Base-by-base conservation (phyloP, 345 rosid species). In the Linum usitatissimum region DNA sequence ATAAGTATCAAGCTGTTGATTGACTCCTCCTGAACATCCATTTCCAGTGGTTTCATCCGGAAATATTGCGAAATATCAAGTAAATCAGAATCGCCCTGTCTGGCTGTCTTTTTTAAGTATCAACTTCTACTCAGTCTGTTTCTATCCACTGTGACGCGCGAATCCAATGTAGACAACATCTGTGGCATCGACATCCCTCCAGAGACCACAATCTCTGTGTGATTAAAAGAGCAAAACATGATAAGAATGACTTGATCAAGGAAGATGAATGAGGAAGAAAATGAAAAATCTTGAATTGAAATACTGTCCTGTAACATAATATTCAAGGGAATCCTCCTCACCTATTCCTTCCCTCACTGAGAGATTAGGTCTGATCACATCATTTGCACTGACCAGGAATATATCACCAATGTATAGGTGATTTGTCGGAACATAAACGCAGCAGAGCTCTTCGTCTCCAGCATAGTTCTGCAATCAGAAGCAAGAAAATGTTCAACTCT, bases 111-210 rank as follows among this genome's bases (percentile, higher is more conserved):
- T 80, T 76, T 83, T 62, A 34, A 34, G n/a, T 30, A 71, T 81
- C 76, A 84, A 73, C 67, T 79, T 80, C 81, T 79, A 76, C 75
- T 70, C 5, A 70, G 45, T 81, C 84, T 82, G 78, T 78, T 87
- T 79, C 90, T 83, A 67, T 82, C 89, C 59, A 75, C 75, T 58
- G 77, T 74, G 67, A 65, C 69, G 59, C 68, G 71, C 20, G 80
- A 49, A 64, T 84, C 96, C 64, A 87, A 66, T 1, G 95, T 82
- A 5, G 96, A 76, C 18, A 93, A 82, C 64, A 83, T 79, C 75
- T 90, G 97, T 3, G 99, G 99, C 95, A 93, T 87, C 3, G 97
- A 90, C 99, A 93, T 86, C 54, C 99, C 99, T 21, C 95, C 99
- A 0, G 99, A 94, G 23, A 94, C 97, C 7, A 90, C 92, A 3